phyloP scores from a whole-genome alignment of 2,329 filamentous ascomycete genomes.

The Hypoxylon sp. region DNA sequence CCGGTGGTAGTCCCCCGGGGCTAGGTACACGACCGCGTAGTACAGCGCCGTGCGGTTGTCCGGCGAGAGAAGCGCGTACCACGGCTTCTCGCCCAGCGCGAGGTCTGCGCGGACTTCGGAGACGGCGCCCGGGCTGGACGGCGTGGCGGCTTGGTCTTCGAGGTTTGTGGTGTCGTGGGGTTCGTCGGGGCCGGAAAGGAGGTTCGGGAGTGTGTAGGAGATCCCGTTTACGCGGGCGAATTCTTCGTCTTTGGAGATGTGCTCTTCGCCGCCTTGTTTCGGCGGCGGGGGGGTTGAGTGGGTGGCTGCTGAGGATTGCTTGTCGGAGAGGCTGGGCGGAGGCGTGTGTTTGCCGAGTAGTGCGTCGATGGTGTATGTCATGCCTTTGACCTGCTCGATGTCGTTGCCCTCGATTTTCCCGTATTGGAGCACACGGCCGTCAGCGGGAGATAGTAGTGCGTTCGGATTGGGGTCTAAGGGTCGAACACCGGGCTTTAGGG shows the following conservation, averaged over 20 bases:
- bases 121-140: constrained; percentile 77
- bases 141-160: constrained; percentile 79
- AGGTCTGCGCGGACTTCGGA: constrained; percentile 88
- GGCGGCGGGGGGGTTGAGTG: constrained; percentile 45
- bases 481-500: constrained; percentile 87
- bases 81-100: constrained; percentile 77
- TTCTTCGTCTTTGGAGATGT: constrained; percentile 86
- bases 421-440: constrained; percentile 92
- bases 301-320: constrained; percentile 50
- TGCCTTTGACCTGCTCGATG: constrained; percentile 98
- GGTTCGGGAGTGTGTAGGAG: constrained; percentile 89
- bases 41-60: constrained; percentile 82
- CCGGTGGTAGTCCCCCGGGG: constrained; percentile 97
- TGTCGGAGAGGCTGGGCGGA: constrained; percentile 66
- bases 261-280: constrained; percentile 69
- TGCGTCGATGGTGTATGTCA: constrained; percentile 97
- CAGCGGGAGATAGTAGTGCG: constrained; percentile 87
- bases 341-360: constrained; percentile 80
- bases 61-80: constrained; percentile 76
- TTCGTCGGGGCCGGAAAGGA: constrained; percentile 77
- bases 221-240: constrained; percentile 97
- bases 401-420: constrained; percentile 93
- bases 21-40: constrained; percentile 95
- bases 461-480: constrained; percentile 86
- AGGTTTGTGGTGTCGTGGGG: constrained; percentile 60